Percentiles rank a stretch among this genome's conserved stretches.
Evolutionary conservation across 768 basidiomycete species (phyloP).

Genomic region (Steccherinum ochraceum): DNA sequence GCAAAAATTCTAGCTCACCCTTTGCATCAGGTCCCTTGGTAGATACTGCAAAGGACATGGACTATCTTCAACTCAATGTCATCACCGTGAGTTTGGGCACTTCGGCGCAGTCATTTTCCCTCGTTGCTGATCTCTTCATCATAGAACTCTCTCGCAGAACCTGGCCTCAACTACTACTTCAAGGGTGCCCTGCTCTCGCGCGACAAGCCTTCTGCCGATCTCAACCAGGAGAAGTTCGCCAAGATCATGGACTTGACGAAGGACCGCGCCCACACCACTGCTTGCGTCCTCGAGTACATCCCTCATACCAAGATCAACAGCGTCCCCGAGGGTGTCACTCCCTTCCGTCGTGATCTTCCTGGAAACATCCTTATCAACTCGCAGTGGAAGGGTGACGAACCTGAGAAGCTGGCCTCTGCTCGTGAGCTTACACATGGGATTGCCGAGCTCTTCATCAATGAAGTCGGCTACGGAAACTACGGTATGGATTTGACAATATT

Average conservation of each 20-base stretch:
- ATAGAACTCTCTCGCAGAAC: conserved; percentile 28
- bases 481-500: too few species aligned
- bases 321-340: conserved; percentile 26
- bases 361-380: conserved; percentile 29
- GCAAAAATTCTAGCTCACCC: not conserved
- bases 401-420: conserved; percentile 26
- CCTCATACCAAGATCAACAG: conserved; percentile 30
- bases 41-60: conserved; percentile 34
- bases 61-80: conserved; percentile 36
- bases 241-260: conserved; percentile 23
- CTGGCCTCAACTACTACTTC: conserved; percentile 32
- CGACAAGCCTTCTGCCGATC: conserved; percentile 18
- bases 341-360: conserved; percentile 33
- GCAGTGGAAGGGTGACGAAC: conserved; percentile 28
- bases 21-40: conserved; percentile 34
- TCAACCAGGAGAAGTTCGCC: conserved; percentile 21
- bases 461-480: conserved; percentile 41
- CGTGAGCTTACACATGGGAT: conserved; percentile 16
- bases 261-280: conserved; percentile 24
- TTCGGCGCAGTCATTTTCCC: too few species aligned
- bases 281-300: conserved; percentile 36
- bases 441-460: conserved; percentile 21
- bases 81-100: conserved; percentile 32
- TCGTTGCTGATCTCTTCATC: too few species aligned
- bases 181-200: conserved; percentile 32